Evolutionary conservation across 768 basidiomycete species (phyloP), one percentile per base, ranked within the genome.

Genomic region (Leucogyrophana mollusca): DNA sequence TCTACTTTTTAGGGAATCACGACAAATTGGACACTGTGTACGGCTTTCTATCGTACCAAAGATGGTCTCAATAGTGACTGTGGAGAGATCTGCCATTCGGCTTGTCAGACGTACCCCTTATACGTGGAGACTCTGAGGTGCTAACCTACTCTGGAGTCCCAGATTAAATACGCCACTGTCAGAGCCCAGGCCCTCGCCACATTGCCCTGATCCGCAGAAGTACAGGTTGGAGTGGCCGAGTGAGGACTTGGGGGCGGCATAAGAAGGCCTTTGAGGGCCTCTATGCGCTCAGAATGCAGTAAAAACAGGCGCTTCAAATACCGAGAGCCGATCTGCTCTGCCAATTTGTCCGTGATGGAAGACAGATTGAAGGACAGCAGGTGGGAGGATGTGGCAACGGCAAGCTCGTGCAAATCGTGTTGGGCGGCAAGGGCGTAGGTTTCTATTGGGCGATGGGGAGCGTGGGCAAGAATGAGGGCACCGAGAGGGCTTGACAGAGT

Each of bases 231-330:
- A 4, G 42, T 49, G n/a, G 58, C 55, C 17, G 40, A 27, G 38
- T 68, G 67, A 24, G 46, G 34, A 13, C n/a, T 43, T 6, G 67
- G 67, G 22, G 64, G 65, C 11, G 46, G 39, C 3, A 51, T 47
- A n/a, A 69, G 51, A 24, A 67, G 45, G 6, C 46, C 40, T 46
- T 59, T 72, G 37, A 76, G 63, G 9, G 67, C 64, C 4, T 62
- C 56, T 32, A 62, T 58, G 21, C 76, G 63, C 20, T 56, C 56
- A 21, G 64, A 46, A 38, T 73, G 72, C 7, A 77, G 65, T 34
- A 65, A 57, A 49, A 72, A 55, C 20, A 77, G 61, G 32, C 70
- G 64, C 34, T 66, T 69, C 44, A 76, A 58, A 54, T 76, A 75
- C 3, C 69, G 39, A 8, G 73, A 58, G 0, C 74, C 74, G 44